Evolutionary conservation across 805 yeast species (phyloP).

Genomic region (Metschnikowia aberdeeniae): DNA sequence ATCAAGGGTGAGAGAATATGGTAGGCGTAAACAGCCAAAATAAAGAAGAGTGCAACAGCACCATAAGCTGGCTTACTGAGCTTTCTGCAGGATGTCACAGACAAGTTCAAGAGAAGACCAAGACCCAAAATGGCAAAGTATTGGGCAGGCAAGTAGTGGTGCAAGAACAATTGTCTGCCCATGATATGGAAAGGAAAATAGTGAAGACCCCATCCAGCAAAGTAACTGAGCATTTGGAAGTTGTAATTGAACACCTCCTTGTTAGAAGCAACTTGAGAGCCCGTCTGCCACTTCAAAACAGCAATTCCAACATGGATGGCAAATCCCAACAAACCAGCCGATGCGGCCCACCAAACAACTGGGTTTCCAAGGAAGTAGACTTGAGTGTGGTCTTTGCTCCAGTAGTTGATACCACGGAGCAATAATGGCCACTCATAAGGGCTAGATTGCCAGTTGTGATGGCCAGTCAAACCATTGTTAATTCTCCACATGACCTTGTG

Average conservation of each 20-base stretch:
- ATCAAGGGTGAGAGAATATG: slow-evolving; percentile 64
- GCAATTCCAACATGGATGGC: slow-evolving; percentile 45
- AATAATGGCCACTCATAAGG: slow-evolving; percentile 76
- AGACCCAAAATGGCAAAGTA: slow-evolving; percentile 80
- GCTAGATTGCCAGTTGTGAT: slow-evolving; percentile 67
- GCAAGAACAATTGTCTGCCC: slow-evolving; percentile 91
- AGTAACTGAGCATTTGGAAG: slow-evolving; percentile 55
- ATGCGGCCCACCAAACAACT: slow-evolving; percentile 71
- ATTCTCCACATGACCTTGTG: slow-evolving; percentile 76
- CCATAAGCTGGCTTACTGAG: slow-evolving; percentile 44
- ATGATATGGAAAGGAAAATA: slow-evolving; percentile 74
- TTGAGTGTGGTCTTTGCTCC: slow-evolving; percentile 59
- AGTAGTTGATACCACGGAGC: slow-evolving; percentile 75
- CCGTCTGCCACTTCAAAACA: slow-evolving; percentile 60
- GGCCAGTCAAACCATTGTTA: slow-evolving; percentile 62
- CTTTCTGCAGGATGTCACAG: slow-evolving; percentile 34
- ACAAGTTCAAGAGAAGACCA: slow-evolving; percentile 61
- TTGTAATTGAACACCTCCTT: slow-evolving; percentile 62
- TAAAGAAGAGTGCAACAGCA: slow-evolving; percentile 46
- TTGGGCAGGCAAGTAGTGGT: slow-evolving; percentile 89
- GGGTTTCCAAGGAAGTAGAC: slow-evolving; percentile 76
- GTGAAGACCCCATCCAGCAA: slow-evolving; percentile 70
- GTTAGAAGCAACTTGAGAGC: slow-evolving; percentile 38
- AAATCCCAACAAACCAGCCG: slow-evolving; percentile 51
- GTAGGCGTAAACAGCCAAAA: slow-evolving; percentile 52